Conservation (phyloP, 306 rosid genomes). For the Morella rubra region DNA sequence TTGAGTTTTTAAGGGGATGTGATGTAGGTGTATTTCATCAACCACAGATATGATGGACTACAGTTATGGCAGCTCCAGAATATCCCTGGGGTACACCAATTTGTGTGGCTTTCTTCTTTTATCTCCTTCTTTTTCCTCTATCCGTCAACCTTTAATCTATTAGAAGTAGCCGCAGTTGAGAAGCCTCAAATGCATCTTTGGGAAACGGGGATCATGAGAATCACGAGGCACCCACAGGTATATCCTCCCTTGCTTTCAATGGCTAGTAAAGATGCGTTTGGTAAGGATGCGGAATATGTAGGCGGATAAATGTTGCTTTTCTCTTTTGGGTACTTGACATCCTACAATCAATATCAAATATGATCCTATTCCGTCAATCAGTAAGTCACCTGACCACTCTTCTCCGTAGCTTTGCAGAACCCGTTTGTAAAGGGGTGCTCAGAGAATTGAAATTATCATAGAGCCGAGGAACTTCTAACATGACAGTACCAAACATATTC, state of each 20-base stretch:
- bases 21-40: constrained; percentile 88
- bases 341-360: not conserved
- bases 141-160: constrained; percentile 91
- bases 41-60: constrained; percentile 89
- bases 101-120: constrained; percentile 81
- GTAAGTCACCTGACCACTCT: not conserved
- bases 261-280: not conserved
- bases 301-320: constrained; percentile 18
- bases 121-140: constrained; percentile 83
- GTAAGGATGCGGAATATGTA: not conserved
- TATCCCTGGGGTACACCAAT: constrained; percentile 66
- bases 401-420: not conserved
- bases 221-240: constrained; percentile 99
- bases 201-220: constrained; percentile 95
- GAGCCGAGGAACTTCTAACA: not conserved
- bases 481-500: not conserved
- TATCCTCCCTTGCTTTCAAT: constrained; percentile 7
- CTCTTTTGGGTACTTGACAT: not conserved
- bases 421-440: not conserved
- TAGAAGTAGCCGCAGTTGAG: constrained; percentile 97
- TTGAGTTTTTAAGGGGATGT: constrained; percentile 26
- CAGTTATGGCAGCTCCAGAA: constrained; percentile 88
- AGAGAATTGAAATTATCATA: not conserved
- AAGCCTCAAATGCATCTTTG: constrained; percentile 97
- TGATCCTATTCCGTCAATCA: not conserved